These are phyloP conservation scores for Zymoseptoria passerinii DNA, from an alignment of 2,329 filamentous ascomycete species.

Conservation along the genomic window DNA sequence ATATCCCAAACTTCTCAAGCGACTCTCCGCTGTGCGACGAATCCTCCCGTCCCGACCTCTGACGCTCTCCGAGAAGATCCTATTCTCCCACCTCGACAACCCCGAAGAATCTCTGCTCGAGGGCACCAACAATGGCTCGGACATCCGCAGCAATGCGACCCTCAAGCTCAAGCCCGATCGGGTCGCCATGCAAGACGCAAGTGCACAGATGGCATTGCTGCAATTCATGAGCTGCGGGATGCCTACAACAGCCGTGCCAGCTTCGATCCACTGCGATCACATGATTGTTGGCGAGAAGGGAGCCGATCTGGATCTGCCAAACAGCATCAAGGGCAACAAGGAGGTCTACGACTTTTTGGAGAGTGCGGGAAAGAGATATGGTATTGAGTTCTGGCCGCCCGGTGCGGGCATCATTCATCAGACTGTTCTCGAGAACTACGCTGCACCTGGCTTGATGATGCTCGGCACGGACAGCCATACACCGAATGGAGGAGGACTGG, in stretches of 20 bases:
- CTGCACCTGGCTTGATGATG: conserved; percentile 97
- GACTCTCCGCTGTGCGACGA: conserved; percentile 64
- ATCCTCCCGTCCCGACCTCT: conserved; percentile 58
- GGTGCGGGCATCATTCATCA: conserved; percentile 96
- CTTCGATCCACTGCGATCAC: conserved; percentile 97
- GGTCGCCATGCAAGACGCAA: conserved; percentile 98
- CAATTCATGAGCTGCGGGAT: conserved; percentile 98
- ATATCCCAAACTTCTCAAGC: conserved; percentile 72
- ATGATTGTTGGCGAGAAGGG: conserved; percentile 94
- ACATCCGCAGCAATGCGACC: conserved; percentile 80
- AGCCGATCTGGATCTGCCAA: conserved; percentile 73
- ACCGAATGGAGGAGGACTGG: conserved; percentile 90
- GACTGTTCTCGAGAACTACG: conserved; percentile 95
- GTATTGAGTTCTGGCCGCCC: conserved; percentile 92
- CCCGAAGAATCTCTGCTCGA: conserved; percentile 79
- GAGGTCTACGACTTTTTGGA: conserved; percentile 98
- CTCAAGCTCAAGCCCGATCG: conserved; percentile 95
- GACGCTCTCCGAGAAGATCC: conserved; percentile 93
- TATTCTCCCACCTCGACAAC: conserved; percentile 90
- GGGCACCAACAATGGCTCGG: conserved; percentile 72
- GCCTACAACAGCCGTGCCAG: conserved; percentile 80
- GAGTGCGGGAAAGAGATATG: conserved; percentile 82
- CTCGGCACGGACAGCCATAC: conserved; percentile 96
- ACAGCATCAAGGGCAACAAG: conserved; percentile 83
- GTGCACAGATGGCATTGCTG: conserved; percentile 93